phyloP scores from a whole-genome alignment of 768 basidiomycete genomes.

The Candolleomyces efflorescens region DNA sequence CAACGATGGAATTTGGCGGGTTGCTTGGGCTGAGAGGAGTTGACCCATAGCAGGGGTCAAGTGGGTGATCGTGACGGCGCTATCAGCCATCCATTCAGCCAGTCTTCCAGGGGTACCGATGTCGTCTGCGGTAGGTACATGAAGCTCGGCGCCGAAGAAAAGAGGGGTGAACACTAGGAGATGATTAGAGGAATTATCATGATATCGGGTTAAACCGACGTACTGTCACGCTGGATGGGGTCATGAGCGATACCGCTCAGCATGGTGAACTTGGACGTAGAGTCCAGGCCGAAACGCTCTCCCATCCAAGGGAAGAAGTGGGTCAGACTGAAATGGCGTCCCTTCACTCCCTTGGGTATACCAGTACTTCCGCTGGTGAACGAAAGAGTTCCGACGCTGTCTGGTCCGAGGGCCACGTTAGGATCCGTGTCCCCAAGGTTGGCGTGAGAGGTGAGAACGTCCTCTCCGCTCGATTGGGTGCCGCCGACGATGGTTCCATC shows the following conservation, averaged over 20 bases:
- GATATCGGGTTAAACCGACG: slow-evolving; percentile 30
- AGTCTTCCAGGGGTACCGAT: slow-evolving; percentile 95
- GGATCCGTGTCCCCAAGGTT: slow-evolving; percentile 69
- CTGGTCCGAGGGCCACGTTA: slow-evolving; percentile 85
- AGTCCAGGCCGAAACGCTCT: slow-evolving; percentile 69
- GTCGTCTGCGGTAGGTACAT: slow-evolving; percentile 95
- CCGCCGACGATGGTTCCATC: slow-evolving; percentile 70
- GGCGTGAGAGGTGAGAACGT: slow-evolving; percentile 56
- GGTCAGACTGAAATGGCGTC: slow-evolving; percentile 92
- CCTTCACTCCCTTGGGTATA: slow-evolving; percentile 96
- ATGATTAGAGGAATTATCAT: slow-evolving; percentile 8
- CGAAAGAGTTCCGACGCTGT: slow-evolving; percentile 88
- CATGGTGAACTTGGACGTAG: slow-evolving; percentile 91
- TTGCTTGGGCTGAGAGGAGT: slow-evolving; percentile 74
- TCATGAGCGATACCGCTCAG: slow-evolving; percentile 98
- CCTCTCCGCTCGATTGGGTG: slow-evolving; percentile 31
- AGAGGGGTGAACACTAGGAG: slow-evolving; percentile 91
- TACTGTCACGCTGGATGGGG: slow-evolving; percentile 97
- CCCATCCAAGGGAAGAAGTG: slow-evolving; percentile 99
- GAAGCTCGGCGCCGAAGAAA: slow-evolving; percentile 93
- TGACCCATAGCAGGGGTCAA: slow-evolving; percentile 99
- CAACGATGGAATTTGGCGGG: slow-evolving; percentile 85
- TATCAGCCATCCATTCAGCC: slow-evolving; percentile 97
- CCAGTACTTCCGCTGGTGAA: slow-evolving; percentile 98
- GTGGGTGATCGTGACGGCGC: slow-evolving; percentile 91